phyloP scores from a whole-genome alignment of 768 basidiomycete species.

The Leccinum variicolor region DNA sequence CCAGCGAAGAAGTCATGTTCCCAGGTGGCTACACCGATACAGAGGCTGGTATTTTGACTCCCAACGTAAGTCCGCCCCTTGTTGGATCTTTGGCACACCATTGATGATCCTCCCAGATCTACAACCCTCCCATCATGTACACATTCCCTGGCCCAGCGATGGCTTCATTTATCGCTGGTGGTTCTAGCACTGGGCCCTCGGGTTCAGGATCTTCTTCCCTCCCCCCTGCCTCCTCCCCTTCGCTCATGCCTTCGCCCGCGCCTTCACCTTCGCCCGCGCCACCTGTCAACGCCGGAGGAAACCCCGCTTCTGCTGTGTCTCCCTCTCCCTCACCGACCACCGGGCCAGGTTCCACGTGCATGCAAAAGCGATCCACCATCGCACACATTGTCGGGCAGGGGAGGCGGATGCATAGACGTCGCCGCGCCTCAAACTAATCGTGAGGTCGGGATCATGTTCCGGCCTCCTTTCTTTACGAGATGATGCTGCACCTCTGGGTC shows the following conservation, averaged over 20 bases:
- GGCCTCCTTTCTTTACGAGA: no score
- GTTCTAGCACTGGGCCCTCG: slow-evolving; percentile 8
- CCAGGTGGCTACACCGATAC: slow-evolving; percentile 69
- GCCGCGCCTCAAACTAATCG: slow-evolving; percentile 10
- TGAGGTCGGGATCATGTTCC: not conserved
- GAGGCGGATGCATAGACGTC: slow-evolving; percentile 19
- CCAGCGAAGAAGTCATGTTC: slow-evolving; percentile 46
- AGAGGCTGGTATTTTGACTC: slow-evolving; percentile 64
- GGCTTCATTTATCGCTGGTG: slow-evolving; percentile 35
- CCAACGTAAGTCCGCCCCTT: slow-evolving; percentile 31
- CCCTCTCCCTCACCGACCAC: not conserved
- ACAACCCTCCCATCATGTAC: slow-evolving; percentile 34
- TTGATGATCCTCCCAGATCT: slow-evolving; percentile 16
- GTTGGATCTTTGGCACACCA: not conserved
- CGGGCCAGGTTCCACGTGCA: slow-evolving; percentile 10
- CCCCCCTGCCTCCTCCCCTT: not conserved
- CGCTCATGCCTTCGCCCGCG: not conserved
- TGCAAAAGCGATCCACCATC: slow-evolving; percentile 8
- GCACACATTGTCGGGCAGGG: not conserved
- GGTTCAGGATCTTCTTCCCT: slow-evolving; percentile 2
- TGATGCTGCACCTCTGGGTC: slow-evolving; percentile 6
- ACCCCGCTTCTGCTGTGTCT: not conserved
- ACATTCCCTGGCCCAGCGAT: slow-evolving; percentile 51
- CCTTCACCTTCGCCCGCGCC: not conserved
- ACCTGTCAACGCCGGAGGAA: not conserved